Base-by-base conservation (phyloP, 768 basidiomycete species). In the Amanita rimosa region DNA sequence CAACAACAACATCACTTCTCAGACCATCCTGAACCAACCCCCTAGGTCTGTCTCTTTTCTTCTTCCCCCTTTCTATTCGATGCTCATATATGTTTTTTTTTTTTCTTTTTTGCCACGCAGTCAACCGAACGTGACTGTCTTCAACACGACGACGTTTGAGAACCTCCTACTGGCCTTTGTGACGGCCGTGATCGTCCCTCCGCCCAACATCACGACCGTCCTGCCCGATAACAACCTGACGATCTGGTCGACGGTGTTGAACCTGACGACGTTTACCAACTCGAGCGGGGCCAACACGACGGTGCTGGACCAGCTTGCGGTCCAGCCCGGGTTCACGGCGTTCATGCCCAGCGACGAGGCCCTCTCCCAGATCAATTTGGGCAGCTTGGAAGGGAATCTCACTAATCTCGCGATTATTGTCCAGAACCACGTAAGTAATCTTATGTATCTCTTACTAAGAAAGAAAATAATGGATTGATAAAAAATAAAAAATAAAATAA, bases 321-420 rank as follows among this genome's bases (percentile, higher is more conserved):
- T 61, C 1, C 61, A 72, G 1, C 60, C 53, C 21, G 86, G 84
- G 2, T 68, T 81, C 52, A 88, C 86, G 1, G 53, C 86, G 35
- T 86, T 88, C 57, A 75, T 79, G 3, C 85, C 86, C 6, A 71
- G 64, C 50, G 68, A 81, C 54, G 60, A 62, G 4, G 83, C 76
- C 5, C 48, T 85, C 27, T 57, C 57, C 60, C 0, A n/a, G n/a
- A 62, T 65, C 26, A 59, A 67, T 37, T 50, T 57, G 3, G 51
- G 22, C 26, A 47, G 64, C 31, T 52, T 71, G 48, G 52, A 63
- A 31, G 57, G 65, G 21, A 85, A 85, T 55, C 42, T 55, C 19
- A 72, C 76, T 0, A 69, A 71, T 4, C 48, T 83, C 31, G 27
- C 52, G 3, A 63, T 62, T 21, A 52, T 86, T 8, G 54, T 84